Base-by-base conservation (phyloP, 2,329 filamentous ascomycete species). In the Sarocladium strictum region DNA sequence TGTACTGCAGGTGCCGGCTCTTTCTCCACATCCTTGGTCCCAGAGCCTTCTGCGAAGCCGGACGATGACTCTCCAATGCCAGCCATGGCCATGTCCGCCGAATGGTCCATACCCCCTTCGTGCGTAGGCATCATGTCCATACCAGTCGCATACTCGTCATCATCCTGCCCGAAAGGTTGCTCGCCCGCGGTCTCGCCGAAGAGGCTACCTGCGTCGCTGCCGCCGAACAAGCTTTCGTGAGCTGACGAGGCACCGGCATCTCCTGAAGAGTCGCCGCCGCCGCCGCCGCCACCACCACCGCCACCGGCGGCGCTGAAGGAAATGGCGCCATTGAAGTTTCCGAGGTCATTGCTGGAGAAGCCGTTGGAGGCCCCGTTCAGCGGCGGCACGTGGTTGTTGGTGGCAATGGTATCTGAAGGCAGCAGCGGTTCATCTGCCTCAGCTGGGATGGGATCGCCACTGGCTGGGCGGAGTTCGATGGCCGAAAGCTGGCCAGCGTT, bases 401-500 rank as follows among this genome's bases (percentile, higher is more conserved):
- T 86, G 0, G 83, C 81, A 56, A 92, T 87, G 0, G 89, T 95
- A 5, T 84, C 84, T 59, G 83, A 88, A 2, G 70, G 72, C 19
- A 53, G 72, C 19, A 53, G 26, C 19, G 72, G 66, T 54, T 89
- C 80, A 57, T 84, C 78, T 1, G 85, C 85, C 57, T 89, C 87
- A 54, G 84, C 82, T 0, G 92, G 90, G 1, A 97, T 81, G 1
- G 89, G 85, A 0, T 89, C 71, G 29, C 83, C 86, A 23, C 85
- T 90, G 53, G 87, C 77, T 2, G 94, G 93, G 2, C 94, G 81
- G 55, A 90, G 80, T 69, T 97, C 92, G 38, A 99, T 85, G 2
- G 90, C 84, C 2, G 90, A 94, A 56, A 97, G 91, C 66, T 99
- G 94, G 5, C 88, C 79, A 14, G 86, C 89, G 53, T 80, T 89